A percentile compares a stretch with the other conserved stretches of the same genome.
Evolutionary conservation across 108 stramenopile genomes (phyloP).

Genomic region (Thalassiosira profunda): DNA sequence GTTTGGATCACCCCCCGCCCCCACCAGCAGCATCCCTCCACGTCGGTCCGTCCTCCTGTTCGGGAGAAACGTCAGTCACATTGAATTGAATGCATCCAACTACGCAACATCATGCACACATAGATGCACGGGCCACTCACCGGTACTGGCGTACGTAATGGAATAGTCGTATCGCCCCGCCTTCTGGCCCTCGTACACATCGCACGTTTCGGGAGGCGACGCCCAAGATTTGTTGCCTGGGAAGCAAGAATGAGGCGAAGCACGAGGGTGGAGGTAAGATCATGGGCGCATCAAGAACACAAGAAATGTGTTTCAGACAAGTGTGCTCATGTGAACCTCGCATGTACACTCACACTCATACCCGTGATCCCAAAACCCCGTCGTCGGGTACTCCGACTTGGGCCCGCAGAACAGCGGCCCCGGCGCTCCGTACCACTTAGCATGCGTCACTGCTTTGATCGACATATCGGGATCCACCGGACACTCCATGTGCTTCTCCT

Average conservation of each 20-base stretch:
- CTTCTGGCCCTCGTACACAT: conserved; percentile 43
- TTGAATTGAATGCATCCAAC: too few relatives aligned
- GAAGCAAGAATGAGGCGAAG: too few relatives aligned
- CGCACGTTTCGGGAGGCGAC: conserved; percentile 28
- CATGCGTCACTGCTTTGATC: conserved; percentile 44
- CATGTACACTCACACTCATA: conserved; percentile 34
- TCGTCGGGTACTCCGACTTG: conserved; percentile 21
- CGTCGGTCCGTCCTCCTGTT: conserved; percentile 52
- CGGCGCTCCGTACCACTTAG: conserved; percentile 38
- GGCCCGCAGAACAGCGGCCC: conserved; percentile 45
- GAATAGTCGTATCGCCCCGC: conserved; percentile 28
- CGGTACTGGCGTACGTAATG: too few relatives aligned
- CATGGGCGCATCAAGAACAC: too few relatives aligned
- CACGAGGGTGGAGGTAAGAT: too few relatives aligned
- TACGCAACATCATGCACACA: too few relatives aligned
- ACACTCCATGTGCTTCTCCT: conserved; percentile 53
- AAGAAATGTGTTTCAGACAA: too few relatives aligned
- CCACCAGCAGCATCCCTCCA: conserved; percentile 58
- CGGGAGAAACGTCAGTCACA: too few relatives aligned
- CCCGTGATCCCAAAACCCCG: conserved; percentile 55
- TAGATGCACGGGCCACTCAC: too few relatives aligned
- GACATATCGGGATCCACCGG: conserved; percentile 37
- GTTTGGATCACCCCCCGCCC: conserved; percentile 57
- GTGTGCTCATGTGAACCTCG: too few relatives aligned
- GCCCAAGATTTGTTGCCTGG: conserved; percentile 38